Evolutionary conservation across 2,329 filamentous ascomycete genomes (phyloP), one percentile per base, ranked within the genome.

Genomic region (Beauveria brongniartii): DNA sequence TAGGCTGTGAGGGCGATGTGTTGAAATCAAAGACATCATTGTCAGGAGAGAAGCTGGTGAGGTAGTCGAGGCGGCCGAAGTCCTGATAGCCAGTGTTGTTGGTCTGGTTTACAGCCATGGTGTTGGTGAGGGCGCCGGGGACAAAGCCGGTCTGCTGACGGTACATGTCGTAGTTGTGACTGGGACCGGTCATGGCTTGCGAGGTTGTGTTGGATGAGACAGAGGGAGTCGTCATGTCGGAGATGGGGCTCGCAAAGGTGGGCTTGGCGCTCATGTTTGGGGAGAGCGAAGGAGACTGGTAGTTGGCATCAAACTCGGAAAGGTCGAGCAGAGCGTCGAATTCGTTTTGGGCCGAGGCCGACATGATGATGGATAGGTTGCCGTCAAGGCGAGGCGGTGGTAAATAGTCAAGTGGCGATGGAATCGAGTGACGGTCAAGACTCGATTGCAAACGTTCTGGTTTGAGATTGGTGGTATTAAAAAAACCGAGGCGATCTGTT

Each of bases 61-160:
- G 70, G 65, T 80, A 85, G 52, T 81, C 78, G 62, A 82, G 71
- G 62, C 72, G 76, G 50, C 77, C 79, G 63, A 77, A 75, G 64
- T 74, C 75, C 67, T 80, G 76, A 68, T 81, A 86, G 56, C 80
- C 80, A 50, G 78, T 75, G 67, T 85, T 78, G 69, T 81, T 80
- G 50, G 74, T 71, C 70, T 89, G 82, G 73, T 90, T 92, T 68
- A 94, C 83, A 41, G 90, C 89, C 70, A 94, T 83, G 14, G 92
- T 89, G 74, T 85, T 90, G 47, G 88, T 86, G 64, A 94, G 79
- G 57, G 91, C 92, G 64, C 92, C 92, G 1, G 91, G 88, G 0
- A 94, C 91, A 34, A 97, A 86, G 65, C 92, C 92, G 3, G 94
- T 97, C 78, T 97, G 92, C 73, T 99, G 94, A 77, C 91, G 90